Percentiles rank a stretch among this genome's conserved stretches.
These are phyloP conservation scores for Suhomyces atakaporum DNA, from an alignment of 1,139 yeast species.

Conservation along the genomic window DNA sequence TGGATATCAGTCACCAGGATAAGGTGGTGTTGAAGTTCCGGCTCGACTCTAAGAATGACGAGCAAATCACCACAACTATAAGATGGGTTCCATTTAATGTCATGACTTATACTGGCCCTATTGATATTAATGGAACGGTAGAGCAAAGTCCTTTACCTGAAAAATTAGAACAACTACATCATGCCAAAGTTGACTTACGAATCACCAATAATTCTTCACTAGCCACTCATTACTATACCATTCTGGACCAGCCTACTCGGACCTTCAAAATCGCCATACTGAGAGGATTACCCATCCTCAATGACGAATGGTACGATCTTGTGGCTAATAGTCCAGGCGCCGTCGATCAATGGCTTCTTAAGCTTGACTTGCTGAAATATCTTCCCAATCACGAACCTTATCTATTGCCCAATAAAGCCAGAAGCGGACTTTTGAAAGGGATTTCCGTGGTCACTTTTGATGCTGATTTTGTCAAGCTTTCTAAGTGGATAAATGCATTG, in stretches of 20 bases:
- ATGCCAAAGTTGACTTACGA: slow-evolving; percentile 27
- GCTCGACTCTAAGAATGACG: slow-evolving; percentile 16
- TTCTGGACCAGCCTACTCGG: slow-evolving; percentile 14
- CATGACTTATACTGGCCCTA: slow-evolving; percentile 11
- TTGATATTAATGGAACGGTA: slow-evolving; percentile 6
- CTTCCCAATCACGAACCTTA: slow-evolving; percentile 19
- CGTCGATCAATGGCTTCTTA: slow-evolving; percentile 26
- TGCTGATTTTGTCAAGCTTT: slow-evolving; percentile 11
- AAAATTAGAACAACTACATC: slow-evolving; percentile 8
- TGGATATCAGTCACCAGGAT: slow-evolving; percentile 20
- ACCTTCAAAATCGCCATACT: slow-evolving; percentile 23
- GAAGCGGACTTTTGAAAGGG: slow-evolving; percentile 18
- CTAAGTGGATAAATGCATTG: slow-evolving; percentile 21
- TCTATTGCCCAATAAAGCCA: slow-evolving; percentile 18
- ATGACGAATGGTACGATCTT: slow-evolving; percentile 23
- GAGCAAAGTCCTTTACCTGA: slow-evolving; percentile 5
- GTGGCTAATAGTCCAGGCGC: slow-evolving; percentile 16
- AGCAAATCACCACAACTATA: slow-evolving; percentile 17
- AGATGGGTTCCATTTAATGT: slow-evolving; percentile 30
- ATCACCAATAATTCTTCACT: slow-evolving; percentile 20
- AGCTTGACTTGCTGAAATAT: slow-evolving; percentile 17
- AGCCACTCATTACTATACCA: slow-evolving; percentile 31
- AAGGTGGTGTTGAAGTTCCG: slow-evolving; percentile 24
- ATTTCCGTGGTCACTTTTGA: slow-evolving; percentile 15
- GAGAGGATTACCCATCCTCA: slow-evolving; percentile 31